Base-by-base conservation (phyloP, 371 early-diverging fungal genomes). In the Syncephalastrum monosporum region DNA sequence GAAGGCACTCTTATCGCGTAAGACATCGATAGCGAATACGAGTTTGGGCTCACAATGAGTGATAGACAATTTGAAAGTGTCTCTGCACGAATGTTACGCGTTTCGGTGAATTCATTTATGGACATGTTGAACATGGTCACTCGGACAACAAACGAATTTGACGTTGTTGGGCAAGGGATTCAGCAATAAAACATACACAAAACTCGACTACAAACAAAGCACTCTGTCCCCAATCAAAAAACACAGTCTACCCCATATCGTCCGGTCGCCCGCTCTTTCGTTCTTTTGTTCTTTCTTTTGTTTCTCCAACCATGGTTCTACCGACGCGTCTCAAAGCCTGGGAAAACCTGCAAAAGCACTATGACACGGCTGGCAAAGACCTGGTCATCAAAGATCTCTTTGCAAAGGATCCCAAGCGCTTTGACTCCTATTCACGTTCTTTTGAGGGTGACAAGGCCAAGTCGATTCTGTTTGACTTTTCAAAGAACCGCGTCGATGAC, bases 401-500 rank as follows among this genome's bases (percentile, higher is more conserved):
- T 65, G 81, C 70, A 23, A 57, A 79, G 56, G 91, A 95, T 66
- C 65, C 86, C 29, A 43, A 71, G 44, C 92, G 96, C 46, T 95
- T 95, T 71, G 69, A 79, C 45, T 74, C 83, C 65, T 91, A 88
- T 67, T 88, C 90, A 55, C 83, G 88, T 56, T 71, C 81, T 55
- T 94, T 93, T 71, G 70, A 83, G 50, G 86, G 85, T 57, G 78
- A 84, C 57, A 69, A 42, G 56, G 74, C 84, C 56, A 78, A 90
- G 7, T 71, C 79, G 55, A 82, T 96, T 56, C 79, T 97, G 49
- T 74, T 95, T 50, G 98, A 98, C 75, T 95, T 87, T 73, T 95
- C 95, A 61, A 98, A 98, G 85, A 95, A 97, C 82, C 78, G 88
- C 57, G 76, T 96, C 50, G 89, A 78, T 48, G 81, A 91, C 48